Evolutionary conservation across 495 filamentous ascomycete genomes (phyloP), one percentile per base, ranked within the genome.

Genomic region (Polyplosphaeria fusca): DNA sequence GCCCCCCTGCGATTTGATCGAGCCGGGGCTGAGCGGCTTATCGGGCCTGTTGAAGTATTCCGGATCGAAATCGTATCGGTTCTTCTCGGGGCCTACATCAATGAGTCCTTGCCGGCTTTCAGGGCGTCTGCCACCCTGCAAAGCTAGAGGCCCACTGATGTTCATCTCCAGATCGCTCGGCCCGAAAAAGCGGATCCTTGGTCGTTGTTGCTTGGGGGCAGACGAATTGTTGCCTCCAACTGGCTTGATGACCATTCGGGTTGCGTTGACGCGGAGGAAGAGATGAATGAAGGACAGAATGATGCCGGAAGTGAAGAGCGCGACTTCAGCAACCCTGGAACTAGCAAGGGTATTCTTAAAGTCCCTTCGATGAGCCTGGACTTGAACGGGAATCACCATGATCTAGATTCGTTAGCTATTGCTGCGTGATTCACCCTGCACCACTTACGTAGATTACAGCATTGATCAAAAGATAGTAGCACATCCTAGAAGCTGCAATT

Each of bases 401-500:
- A 50, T 43, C 65, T 68, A 22, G 16, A 16, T 5, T 18, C 38
- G 47, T 55, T 58, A 55, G 38, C 30, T 18, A 27, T 11, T 16
- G 28, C 37, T 1, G 13, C 18, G n/a, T 7, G n/a, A 4, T 3
- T 18, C 24, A 30, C 14, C 52, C 4, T 2, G 7, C 22, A 12
- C 16, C 1, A 60, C 65, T 60, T 26, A 68, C 65, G 41, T 66
- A 60, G 24, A 68, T 19, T 5, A 63, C 9, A 4, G 58, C 38
- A 13, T 38, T 40, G 14, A 58, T 41, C 4, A 66, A 27, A 4
- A 68, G 52, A 30, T 66, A 66, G 38, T 63, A 68, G 51, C 67
- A 59, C 58, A 68, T 66, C 19, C 65, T 23, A 5, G 65, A 66
- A 20, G 63, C 65, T 38, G 63, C 63, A 55, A 68, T 66, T 20